Percentiles rank a stretch among this genome's conserved stretches.
These are phyloP conservation scores for Tulasnella sp. DNA, from an alignment of 768 basidiomycete genomes.

Conservation along the genomic window DNA sequence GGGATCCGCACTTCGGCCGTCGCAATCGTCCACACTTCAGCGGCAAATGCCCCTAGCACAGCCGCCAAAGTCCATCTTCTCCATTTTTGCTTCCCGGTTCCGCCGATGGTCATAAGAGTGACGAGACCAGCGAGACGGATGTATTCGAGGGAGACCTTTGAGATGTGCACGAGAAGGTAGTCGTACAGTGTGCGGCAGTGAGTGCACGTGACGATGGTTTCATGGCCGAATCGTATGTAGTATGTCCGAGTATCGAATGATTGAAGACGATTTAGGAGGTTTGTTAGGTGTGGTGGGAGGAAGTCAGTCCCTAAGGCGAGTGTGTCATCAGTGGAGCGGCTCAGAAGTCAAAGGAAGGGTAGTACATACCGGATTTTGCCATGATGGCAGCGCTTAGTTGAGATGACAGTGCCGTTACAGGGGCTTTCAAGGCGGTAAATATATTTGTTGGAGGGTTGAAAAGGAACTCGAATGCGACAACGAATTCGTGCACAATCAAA, in stretches of 20 bases:
- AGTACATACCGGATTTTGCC: constrained; percentile 18
- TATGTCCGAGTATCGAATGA: constrained; percentile 45
- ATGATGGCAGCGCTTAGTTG: constrained; percentile 39
- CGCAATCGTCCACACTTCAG: constrained; percentile 44
- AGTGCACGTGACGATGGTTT: constrained; percentile 48
- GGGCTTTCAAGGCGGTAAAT: constrained; percentile 43
- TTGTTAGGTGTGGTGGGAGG: constrained; percentile 28
- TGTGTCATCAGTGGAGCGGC: constrained; percentile 31
- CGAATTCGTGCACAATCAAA: constrained; percentile 34
- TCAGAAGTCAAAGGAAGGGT: background rate
- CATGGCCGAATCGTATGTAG: constrained; percentile 64
- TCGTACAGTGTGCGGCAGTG: constrained; percentile 53
- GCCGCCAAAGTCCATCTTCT: constrained; percentile 35
- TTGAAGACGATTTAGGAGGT: constrained; percentile 42
- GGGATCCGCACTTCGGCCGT: constrained; percentile 40
- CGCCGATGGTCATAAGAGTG: constrained; percentile 35
- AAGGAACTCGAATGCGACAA: constrained; percentile 35
- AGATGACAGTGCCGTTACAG: constrained; percentile 44
- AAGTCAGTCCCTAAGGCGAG: background rate
- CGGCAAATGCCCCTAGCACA: constrained; percentile 37
- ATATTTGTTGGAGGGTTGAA: constrained; percentile 48
- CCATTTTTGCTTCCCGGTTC: constrained; percentile 33
- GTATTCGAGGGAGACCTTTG: constrained; percentile 45
- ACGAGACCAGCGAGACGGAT: constrained; percentile 44
- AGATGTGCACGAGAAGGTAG: constrained; percentile 46